Evolutionary conservation across 73 alveolate genomes (phyloP).

Genomic region (Blepharisma stoltei): DNA sequence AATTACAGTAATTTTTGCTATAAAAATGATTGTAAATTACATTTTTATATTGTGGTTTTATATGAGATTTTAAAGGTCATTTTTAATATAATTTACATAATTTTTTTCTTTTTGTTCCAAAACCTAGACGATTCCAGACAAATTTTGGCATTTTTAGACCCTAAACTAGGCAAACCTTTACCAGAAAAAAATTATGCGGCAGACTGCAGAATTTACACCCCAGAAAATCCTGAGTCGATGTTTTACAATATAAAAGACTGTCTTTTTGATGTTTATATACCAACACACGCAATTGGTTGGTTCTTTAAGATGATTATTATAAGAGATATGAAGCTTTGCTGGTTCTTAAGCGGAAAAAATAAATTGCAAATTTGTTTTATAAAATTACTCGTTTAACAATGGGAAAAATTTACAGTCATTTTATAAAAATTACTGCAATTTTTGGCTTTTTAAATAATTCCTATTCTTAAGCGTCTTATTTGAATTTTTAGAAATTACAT

Average conservation of each 20-base stretch:
- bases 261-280: constrained; percentile 68
- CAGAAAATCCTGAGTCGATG: constrained; percentile 60
- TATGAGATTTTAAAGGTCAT: too few relatives aligned
- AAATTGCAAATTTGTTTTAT: too few relatives aligned
- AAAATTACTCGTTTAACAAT: too few relatives aligned
- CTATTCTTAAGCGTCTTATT: constrained; percentile 54
- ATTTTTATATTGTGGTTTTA: constrained; percentile 48
- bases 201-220: constrained; percentile 80
- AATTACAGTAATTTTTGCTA: too few relatives aligned
- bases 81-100: too few relatives aligned
- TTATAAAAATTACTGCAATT: too few relatives aligned
- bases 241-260: constrained; percentile 53
- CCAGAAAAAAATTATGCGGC: constrained; percentile 69
- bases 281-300: constrained; percentile 84
- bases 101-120: too few relatives aligned
- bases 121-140: constrained; percentile 52
- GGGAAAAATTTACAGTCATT: too few relatives aligned
- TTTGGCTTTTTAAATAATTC: too few relatives aligned
- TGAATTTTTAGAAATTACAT: constrained; percentile 79
- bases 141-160: constrained; percentile 59
- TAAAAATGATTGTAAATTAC: too few relatives aligned
- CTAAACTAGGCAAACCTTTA: constrained; percentile 65
- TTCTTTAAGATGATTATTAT: constrained; percentile 77
- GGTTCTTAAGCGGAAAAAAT: constrained; percentile 59
- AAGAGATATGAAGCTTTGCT: constrained; percentile 74